Conservation (phyloP, 768 basidiomycete species). For the Serendipita sp. region DNA sequence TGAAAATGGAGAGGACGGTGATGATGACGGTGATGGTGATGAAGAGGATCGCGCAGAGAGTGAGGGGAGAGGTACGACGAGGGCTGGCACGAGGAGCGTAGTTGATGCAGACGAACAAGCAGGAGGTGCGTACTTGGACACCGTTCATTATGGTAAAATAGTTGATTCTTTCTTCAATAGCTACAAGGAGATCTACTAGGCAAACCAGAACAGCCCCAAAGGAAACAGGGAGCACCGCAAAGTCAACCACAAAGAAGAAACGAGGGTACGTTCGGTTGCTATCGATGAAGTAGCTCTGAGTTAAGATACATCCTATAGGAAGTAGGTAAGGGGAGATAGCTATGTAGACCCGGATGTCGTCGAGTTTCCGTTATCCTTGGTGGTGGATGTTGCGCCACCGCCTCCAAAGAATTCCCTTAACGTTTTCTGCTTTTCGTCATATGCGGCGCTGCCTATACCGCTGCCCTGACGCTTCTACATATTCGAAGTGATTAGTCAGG, state of each 20-base stretch:
- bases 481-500: neutral
- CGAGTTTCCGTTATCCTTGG: neutral
- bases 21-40: neutral
- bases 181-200: neutral
- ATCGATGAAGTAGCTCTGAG: neutral
- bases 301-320: neutral
- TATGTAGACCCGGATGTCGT: too few species aligned
- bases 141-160: too few species aligned
- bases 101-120: too few species aligned
- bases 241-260: neutral
- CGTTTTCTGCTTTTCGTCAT: conserved; percentile 60
- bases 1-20: neutral
- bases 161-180: neutral
- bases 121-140: too few species aligned
- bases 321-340: neutral
- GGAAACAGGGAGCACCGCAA: neutral
- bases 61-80: neutral
- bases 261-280: neutral
- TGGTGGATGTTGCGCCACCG: conserved; percentile 4
- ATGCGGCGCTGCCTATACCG: conserved; percentile 52
- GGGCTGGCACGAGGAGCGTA: neutral
- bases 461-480: conserved; percentile 49
- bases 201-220: neutral
- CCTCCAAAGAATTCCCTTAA: conserved; percentile 59
- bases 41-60: neutral